Percentiles rank a stretch among this genome's conserved stretches.
Evolutionary conservation across 2,329 filamentous ascomycete genomes (phyloP).

Genomic region (Pseudocercospora fuligena): DNA sequence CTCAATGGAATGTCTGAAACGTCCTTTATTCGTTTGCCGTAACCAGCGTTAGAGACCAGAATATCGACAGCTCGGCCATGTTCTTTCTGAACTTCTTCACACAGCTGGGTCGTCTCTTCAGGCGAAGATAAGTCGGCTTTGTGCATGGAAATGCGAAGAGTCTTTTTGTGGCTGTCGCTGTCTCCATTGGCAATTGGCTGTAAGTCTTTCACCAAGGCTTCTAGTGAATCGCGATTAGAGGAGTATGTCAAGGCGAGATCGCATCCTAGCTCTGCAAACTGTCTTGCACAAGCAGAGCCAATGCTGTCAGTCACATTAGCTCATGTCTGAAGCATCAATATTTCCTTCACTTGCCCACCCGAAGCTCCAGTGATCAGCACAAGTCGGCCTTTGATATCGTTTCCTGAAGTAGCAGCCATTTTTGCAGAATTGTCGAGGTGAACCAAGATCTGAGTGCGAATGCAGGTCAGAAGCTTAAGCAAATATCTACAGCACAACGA

Average conservation of each 20-base stretch:
- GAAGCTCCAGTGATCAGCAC: constrained; percentile 66
- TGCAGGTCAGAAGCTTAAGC: background rate
- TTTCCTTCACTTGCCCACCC: constrained; percentile 41
- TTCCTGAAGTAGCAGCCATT: constrained; percentile 32
- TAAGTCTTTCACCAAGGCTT: constrained; percentile 45
- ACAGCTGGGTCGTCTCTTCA: constrained; percentile 59
- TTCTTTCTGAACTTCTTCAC: constrained; percentile 57
- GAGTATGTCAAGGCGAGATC: constrained; percentile 65
- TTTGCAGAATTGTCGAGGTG: background rate
- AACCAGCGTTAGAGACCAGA: constrained; percentile 68
- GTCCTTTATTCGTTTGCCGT: constrained; percentile 64
- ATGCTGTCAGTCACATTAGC: constrained; percentile 48
- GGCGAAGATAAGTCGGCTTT: constrained; percentile 62
- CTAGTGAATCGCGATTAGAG: constrained; percentile 53
- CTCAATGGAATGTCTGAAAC: constrained; percentile 63
- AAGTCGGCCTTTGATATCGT: constrained; percentile 55
- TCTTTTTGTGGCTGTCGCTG: constrained; percentile 30
- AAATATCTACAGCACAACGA: background rate
- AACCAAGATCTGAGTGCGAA: background rate
- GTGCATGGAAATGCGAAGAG: constrained; percentile 58
- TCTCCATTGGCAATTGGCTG: constrained; percentile 26
- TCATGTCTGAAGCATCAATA: background rate
- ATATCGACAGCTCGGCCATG: constrained; percentile 65
- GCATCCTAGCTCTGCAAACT: constrained; percentile 57
- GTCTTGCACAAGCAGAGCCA: constrained; percentile 61